These are phyloP conservation scores for Penicillium waksmanii DNA, from an alignment of 495 filamentous ascomycete species.

Conservation along the genomic window DNA sequence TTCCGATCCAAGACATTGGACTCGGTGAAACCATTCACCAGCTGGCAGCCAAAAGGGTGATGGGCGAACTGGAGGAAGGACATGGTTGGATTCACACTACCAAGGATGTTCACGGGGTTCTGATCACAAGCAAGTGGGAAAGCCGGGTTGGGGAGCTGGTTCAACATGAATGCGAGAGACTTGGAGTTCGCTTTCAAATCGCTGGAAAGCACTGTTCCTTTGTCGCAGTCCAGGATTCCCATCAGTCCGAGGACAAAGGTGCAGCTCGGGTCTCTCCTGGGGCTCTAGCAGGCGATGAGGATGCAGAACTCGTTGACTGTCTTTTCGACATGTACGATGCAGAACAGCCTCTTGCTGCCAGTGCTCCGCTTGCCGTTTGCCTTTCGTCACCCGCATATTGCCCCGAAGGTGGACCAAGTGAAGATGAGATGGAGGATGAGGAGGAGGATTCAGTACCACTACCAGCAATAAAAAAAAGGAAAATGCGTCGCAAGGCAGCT, in stretches of 20 bases:
- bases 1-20: constrained; percentile 13
- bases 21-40: constrained; percentile 11
- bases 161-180: constrained; percentile 17
- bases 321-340: too few relatives aligned
- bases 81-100: constrained; percentile 15
- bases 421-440: too few relatives aligned
- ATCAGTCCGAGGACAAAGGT: not conserved
- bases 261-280: not conserved
- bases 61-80: constrained; percentile 7
- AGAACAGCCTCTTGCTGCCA: too few relatives aligned
- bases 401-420: too few relatives aligned
- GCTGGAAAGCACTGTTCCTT: constrained; percentile 17
- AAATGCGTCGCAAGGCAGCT: too few relatives aligned
- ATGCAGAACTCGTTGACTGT: too few relatives aligned
- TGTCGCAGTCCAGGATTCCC: not conserved
- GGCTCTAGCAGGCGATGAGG: not conserved
- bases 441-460: too few relatives aligned
- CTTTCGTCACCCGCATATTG: too few relatives aligned
- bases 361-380: too few relatives aligned
- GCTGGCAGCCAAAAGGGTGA: constrained; percentile 7
- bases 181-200: constrained; percentile 11
- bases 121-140: constrained; percentile 4
- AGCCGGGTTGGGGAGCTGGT: constrained; percentile 5
- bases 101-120: constrained; percentile 3
- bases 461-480: too few relatives aligned